Evolutionary conservation across 768 basidiomycete species (phyloP).

Genomic region (Sporobolomyces pararoseus): DNA sequence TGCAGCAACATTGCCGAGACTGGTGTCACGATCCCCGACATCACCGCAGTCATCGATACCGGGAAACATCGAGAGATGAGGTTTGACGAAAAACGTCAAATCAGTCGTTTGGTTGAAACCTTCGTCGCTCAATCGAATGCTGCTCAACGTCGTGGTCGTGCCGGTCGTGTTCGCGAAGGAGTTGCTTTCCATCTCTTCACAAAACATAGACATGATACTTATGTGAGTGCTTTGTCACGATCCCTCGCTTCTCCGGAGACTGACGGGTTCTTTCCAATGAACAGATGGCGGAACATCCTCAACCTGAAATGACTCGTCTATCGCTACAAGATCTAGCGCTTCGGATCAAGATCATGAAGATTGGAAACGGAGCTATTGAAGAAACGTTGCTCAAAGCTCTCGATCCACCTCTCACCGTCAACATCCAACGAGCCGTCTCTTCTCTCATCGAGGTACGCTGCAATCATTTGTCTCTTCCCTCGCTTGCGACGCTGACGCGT

Average conservation of each 20-base stretch:
- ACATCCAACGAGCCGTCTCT: constrained; percentile 83
- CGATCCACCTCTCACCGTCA: constrained; percentile 79
- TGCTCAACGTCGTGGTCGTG: constrained; percentile 66
- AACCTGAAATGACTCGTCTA: constrained; percentile 91
- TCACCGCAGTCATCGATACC: constrained; percentile 90
- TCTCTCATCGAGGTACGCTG: constrained; percentile 80
- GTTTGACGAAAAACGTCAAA: constrained; percentile 95
- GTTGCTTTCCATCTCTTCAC: constrained; percentile 96
- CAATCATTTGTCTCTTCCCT: background rate
- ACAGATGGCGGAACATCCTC: constrained; percentile 81
- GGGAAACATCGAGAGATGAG: constrained; percentile 94
- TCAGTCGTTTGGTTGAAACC: constrained; percentile 84
- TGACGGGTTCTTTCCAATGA: background rate
- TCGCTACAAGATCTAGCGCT: constrained; percentile 87
- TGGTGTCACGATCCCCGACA: constrained; percentile 96
- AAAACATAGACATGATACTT: constrained; percentile 73
- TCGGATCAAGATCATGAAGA: constrained; percentile 88
- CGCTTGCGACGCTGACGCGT: background rate
- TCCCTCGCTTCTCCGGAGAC: no score
- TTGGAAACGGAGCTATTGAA: constrained; percentile 82
- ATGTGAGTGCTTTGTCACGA: constrained; percentile 51
- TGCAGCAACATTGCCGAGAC: constrained; percentile 76
- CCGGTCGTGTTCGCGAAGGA: constrained; percentile 83
- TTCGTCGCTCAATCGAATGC: constrained; percentile 65
- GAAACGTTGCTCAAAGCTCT: constrained; percentile 80